Evolutionary conservation across 768 basidiomycete species (phyloP).

Genomic region (Tricholoma terreum): DNA sequence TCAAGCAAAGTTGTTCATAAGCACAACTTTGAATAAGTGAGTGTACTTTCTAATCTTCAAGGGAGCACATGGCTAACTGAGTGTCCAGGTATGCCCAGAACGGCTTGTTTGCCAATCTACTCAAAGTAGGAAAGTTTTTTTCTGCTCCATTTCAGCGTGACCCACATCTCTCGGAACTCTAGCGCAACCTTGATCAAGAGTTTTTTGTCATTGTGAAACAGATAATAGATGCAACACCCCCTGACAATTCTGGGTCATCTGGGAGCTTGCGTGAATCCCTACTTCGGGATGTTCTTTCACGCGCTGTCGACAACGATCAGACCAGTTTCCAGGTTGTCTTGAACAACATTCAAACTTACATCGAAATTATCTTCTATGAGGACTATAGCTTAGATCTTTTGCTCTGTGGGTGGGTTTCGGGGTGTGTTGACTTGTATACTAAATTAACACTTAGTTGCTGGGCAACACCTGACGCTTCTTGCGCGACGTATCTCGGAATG

Average conservation of each 20-base stretch:
- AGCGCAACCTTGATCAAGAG: constrained; percentile 45
- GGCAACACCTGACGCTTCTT: constrained; percentile 49
- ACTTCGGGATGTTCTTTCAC: constrained; percentile 52
- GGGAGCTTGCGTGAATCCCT: constrained; percentile 44
- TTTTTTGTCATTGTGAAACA: constrained; percentile 56
- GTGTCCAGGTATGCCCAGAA: constrained; percentile 48
- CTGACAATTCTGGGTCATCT: constrained; percentile 21
- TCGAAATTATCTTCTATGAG: constrained; percentile 56
- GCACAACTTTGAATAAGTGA: constrained; percentile 47
- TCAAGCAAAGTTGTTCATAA: constrained; percentile 57
- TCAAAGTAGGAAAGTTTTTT: constrained; percentile 43
- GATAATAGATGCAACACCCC: constrained; percentile 37
- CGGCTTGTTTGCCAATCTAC: constrained; percentile 55
- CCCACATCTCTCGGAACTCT: background rate
- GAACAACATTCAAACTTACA: constrained; percentile 53
- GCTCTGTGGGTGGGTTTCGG: constrained; percentile 42
- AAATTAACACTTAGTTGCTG: constrained; percentile 42
- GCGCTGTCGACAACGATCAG: constrained; percentile 49
- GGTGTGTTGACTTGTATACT: constrained; percentile 4
- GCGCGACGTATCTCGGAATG: constrained; percentile 60
- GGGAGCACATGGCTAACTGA: background rate
- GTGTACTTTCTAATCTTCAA: constrained; percentile 12
- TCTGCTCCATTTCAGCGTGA: background rate
- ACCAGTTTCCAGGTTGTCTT: constrained; percentile 50
- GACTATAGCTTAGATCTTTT: constrained; percentile 52